Evolutionary conservation across 805 yeast genomes (phyloP).

Genomic region (Wickerhamomyces subpelliculosus): DNA sequence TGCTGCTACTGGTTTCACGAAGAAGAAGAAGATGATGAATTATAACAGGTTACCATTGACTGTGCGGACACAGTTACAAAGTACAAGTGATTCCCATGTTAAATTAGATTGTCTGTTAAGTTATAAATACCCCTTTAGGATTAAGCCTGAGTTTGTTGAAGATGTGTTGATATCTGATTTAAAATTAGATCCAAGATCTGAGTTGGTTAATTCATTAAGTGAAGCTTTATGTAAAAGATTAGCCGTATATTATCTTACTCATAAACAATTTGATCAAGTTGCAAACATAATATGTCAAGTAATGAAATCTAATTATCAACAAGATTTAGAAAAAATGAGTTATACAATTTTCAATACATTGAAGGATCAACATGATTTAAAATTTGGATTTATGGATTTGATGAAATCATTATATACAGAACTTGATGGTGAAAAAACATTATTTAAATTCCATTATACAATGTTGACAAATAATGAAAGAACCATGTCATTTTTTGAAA

Average conservation of each 20-base stretch:
- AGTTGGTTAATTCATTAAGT: slow-evolving; percentile 2
- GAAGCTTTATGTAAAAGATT: slow-evolving; percentile 7
- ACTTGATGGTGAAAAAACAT: slow-evolving; percentile 6
- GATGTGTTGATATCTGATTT: slow-evolving; percentile 6
- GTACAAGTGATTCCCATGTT: slow-evolving; percentile 13
- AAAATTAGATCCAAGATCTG: not conserved
- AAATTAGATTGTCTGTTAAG: slow-evolving; percentile 8
- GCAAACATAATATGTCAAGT: slow-evolving; percentile 5
- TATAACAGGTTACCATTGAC: slow-evolving; percentile 1
- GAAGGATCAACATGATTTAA: slow-evolving; percentile 8
- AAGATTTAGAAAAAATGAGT: slow-evolving; percentile 2
- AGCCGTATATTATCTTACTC: slow-evolving; percentile 4
- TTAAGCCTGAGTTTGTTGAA: slow-evolving; percentile 7
- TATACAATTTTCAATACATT: slow-evolving; percentile 7
- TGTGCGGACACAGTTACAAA: not conserved
- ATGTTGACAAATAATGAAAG: slow-evolving; percentile 7
- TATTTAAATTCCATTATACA: slow-evolving; percentile 7
- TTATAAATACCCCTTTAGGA: slow-evolving; percentile 6
- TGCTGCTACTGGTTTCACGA: too few relatives aligned
- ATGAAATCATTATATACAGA: slow-evolving; percentile 8
- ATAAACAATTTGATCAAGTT: slow-evolving; percentile 7
- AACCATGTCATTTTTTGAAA: slow-evolving; percentile 5
- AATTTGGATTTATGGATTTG: slow-evolving; percentile 9
- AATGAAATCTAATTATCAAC: slow-evolving; percentile 2
- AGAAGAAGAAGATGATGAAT: too few relatives aligned